Conservation (phyloP, 1,139 yeast genomes). For the Tardiomyces digboiensis region DNA sequence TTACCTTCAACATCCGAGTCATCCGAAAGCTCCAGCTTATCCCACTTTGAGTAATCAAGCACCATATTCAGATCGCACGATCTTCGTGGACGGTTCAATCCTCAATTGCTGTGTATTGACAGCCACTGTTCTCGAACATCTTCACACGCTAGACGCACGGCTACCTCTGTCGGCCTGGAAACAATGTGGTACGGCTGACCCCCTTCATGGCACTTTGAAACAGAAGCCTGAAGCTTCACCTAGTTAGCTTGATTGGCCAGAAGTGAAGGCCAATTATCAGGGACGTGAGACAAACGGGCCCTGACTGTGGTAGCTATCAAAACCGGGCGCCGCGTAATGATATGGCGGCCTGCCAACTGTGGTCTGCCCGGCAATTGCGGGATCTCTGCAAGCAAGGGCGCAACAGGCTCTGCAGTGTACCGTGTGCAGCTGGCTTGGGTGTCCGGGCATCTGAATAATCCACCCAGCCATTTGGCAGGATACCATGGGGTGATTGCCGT, state of each 20-base stretch:
- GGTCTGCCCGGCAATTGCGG: not conserved
- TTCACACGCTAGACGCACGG: not conserved
- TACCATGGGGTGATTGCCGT: not conserved
- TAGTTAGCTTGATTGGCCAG: too few relatives aligned
- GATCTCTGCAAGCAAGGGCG: not conserved
- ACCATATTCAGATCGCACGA: constrained; percentile 17
- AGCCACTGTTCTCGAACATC: not conserved
- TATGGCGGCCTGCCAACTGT: not conserved
- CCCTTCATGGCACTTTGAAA: too few relatives aligned
- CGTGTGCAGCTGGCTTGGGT: not conserved
- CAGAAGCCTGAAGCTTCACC: too few relatives aligned
- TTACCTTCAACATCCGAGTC: constrained; percentile 78
- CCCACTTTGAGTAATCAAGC: constrained; percentile 97
- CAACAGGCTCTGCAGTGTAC: not conserved
- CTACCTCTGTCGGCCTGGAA: too few relatives aligned
- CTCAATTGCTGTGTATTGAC: not conserved
- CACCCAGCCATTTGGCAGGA: not conserved
- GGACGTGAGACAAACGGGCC: too few relatives aligned
- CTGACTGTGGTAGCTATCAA: not conserved
- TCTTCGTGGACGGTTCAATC: not conserved
- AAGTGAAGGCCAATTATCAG: too few relatives aligned
- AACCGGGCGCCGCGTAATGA: not conserved
- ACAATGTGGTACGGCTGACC: too few relatives aligned
- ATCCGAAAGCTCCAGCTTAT: constrained; percentile 87
- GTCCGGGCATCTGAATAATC: not conserved